These are phyloP conservation scores for Colletotrichum siamense DNA, from an alignment of 2,329 filamentous ascomycete genomes.

Conservation along the genomic window DNA sequence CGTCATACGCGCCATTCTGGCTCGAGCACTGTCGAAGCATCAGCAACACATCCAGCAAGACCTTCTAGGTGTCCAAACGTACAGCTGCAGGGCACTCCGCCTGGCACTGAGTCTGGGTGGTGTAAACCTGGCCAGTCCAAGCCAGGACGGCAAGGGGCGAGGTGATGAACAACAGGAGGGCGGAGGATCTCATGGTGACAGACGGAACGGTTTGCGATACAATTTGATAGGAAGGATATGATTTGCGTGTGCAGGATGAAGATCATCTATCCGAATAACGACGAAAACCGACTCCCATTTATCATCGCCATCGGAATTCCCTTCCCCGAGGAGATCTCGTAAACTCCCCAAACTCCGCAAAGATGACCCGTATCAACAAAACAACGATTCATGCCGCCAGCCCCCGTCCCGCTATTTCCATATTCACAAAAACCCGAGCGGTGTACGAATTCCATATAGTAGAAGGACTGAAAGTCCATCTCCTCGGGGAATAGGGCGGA, in stretches of 20 bases:
- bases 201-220: fast-evolving
- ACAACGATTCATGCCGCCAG: neutral
- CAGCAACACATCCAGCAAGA: neutral
- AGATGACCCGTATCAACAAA: neutral
- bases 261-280: fast-evolving
- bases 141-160: neutral
- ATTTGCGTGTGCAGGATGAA: neutral
- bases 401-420: neutral
- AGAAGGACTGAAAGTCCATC: neutral
- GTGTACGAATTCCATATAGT: neutral
- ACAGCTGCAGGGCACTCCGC: neutral
- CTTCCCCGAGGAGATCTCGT: neutral
- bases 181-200: neutral
- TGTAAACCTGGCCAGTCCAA: neutral
- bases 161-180: neutral
- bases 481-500: neutral
- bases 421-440: neutral
- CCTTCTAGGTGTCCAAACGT: fast-evolving
- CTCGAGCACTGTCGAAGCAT: neutral
- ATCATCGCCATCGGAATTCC: neutral
- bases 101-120: neutral
- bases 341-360: neutral
- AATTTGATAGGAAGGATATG: neutral
- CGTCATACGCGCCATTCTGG: neutral
- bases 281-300: neutral